Conservation (phyloP, 805 yeast genomes). For the Candida arabinofermentans region DNA sequence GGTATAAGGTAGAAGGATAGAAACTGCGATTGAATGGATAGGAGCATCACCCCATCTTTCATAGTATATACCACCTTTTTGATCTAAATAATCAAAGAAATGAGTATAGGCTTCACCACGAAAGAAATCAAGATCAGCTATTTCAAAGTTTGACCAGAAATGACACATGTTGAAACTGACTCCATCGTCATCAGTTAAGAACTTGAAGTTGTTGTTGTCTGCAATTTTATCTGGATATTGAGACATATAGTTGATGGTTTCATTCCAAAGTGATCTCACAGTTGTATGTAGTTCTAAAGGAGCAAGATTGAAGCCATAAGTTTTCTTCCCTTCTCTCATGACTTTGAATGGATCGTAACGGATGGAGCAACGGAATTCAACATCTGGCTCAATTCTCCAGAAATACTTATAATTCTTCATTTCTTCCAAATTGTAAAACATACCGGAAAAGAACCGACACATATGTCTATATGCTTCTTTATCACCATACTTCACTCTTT, state of each 20-base stretch:
- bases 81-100: constrained; percentile 55
- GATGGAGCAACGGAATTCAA: constrained; percentile 52
- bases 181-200: constrained; percentile 44
- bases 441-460: constrained; percentile 76
- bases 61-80: constrained; percentile 62
- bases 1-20: constrained; percentile 25
- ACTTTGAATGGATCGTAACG: constrained; percentile 49
- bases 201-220: constrained; percentile 42
- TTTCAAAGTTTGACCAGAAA: constrained; percentile 64
- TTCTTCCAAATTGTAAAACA: constrained; percentile 45
- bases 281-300: constrained; percentile 51
- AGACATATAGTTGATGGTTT: constrained; percentile 42
- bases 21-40: constrained; percentile 30
- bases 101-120: constrained; percentile 48
- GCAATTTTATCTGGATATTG: constrained; percentile 43
- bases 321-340: constrained; percentile 39
- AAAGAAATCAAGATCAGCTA: constrained; percentile 57
- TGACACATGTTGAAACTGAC: constrained; percentile 51
- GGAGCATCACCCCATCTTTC: constrained; percentile 50
- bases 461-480: constrained; percentile 51
- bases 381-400: constrained; percentile 61
- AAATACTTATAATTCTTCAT: constrained; percentile 48
- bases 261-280: constrained; percentile 47
- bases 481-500: constrained; percentile 43
- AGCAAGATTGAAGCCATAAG: constrained; percentile 48